Percentiles rank a stretch among this genome's conserved stretches.
phyloP scores from a whole-genome alignment of 495 filamentous ascomycete genomes.

The Hypoxylon crocopeplum region DNA sequence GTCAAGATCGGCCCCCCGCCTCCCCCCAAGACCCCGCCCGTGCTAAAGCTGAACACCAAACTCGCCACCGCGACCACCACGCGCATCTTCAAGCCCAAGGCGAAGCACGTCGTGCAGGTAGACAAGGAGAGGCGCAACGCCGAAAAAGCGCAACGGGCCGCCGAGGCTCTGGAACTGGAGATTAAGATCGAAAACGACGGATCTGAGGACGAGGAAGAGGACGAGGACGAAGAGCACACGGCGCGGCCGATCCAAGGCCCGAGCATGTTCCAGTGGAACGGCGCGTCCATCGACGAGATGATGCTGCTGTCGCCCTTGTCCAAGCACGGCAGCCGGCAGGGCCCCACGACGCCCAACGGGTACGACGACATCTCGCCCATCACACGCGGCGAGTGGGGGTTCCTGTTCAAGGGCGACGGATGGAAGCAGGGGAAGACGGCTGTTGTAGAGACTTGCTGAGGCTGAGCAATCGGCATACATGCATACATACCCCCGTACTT shows the following conservation, averaged over 20 bases:
- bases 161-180: conserved; percentile 10
- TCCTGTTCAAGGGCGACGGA: conserved; percentile 55
- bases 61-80: conserved; percentile 33
- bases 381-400: conserved; percentile 62
- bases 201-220: background rate
- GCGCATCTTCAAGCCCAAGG: conserved; percentile 29
- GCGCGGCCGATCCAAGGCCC: conserved; percentile 43
- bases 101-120: conserved; percentile 11
- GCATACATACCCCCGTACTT: background rate
- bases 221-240: conserved; percentile 44
- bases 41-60: conserved; percentile 50
- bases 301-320: conserved; percentile 34
- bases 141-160: background rate
- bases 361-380: conserved; percentile 62
- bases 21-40: conserved; percentile 24
- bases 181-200: conserved; percentile 17
- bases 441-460: conserved; percentile 48
- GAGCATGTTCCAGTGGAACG: conserved; percentile 12
- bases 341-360: conserved; percentile 58
- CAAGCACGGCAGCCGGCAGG: conserved; percentile 29
- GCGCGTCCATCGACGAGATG: conserved; percentile 45
- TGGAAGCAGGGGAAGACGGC: conserved; percentile 46
- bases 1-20: conserved; percentile 38
- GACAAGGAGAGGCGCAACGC: background rate
- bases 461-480: background rate